Conservation (phyloP, 257 asterid species). For the Solanum sejunctum region DNA sequence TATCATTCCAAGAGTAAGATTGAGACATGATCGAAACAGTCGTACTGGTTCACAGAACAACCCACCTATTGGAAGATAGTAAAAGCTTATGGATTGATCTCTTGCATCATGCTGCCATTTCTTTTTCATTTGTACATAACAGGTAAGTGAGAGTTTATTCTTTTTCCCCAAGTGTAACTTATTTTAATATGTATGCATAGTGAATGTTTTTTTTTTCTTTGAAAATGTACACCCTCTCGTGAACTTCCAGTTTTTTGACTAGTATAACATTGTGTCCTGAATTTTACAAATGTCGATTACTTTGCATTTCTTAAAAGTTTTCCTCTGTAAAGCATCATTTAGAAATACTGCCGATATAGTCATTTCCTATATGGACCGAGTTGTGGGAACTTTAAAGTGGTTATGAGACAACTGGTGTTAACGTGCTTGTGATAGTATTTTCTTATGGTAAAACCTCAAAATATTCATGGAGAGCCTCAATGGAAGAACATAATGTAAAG, state of each 20-base stretch:
- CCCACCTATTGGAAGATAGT: slow-evolving; percentile 10
- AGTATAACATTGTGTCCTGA: not conserved
- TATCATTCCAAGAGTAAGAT: slow-evolving; percentile 45
- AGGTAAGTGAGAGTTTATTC: not conserved
- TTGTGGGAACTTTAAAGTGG: not conserved
- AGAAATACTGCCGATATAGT: not conserved
- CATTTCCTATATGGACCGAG: not conserved
- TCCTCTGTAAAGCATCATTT: not conserved
- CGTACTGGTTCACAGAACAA: slow-evolving; percentile 11
- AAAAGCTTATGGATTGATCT: not conserved
- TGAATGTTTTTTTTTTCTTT: not conserved
- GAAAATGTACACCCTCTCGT: not conserved
- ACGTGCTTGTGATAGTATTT: not conserved
- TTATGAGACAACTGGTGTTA: not conserved
- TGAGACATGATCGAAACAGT: slow-evolving; percentile 17
- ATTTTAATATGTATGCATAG: not conserved
- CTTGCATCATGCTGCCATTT: not conserved
- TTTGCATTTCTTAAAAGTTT: not conserved
- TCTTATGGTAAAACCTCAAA: not conserved
- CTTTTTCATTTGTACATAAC: not conserved
- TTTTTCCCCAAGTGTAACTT: not conserved
- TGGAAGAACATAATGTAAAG: not conserved
- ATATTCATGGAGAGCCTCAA: not conserved
- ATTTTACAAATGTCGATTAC: not conserved
- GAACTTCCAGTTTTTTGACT: not conserved